Conservation (phyloP, 352 stramenopile species). For the Aphanomyces astaci region DNA sequence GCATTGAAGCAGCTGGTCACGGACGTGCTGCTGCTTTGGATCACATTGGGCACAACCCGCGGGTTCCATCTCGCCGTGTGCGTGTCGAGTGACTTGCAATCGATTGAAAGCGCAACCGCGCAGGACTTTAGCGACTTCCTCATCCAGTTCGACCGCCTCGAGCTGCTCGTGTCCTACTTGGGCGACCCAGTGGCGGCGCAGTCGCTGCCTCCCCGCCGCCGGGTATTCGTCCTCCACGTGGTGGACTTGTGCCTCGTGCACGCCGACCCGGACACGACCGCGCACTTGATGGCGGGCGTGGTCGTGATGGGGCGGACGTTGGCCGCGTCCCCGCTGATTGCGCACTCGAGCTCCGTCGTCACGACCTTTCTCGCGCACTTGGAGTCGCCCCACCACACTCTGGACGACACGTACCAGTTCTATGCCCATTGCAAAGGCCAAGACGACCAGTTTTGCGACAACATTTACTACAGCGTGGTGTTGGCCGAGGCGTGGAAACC, state of each 20-base stretch:
- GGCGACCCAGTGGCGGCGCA: not conserved
- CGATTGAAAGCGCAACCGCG: not conserved
- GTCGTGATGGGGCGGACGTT: not conserved
- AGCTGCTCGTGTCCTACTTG: not conserved
- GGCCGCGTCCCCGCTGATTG: not conserved
- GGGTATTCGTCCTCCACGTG: not conserved
- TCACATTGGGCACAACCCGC: not conserved
- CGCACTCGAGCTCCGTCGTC: slow-evolving; percentile 8
- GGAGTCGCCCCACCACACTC: not conserved
- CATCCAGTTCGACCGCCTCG: not conserved
- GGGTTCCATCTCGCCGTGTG: not conserved
- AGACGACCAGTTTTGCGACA: slow-evolving; percentile 8
- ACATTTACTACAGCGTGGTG: not conserved
- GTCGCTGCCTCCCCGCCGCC: not conserved
- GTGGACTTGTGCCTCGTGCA: not conserved
- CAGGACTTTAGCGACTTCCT: slow-evolving; percentile 6
- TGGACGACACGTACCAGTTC: not conserved
- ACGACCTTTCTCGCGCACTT: not conserved
- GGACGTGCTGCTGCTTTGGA: not conserved
- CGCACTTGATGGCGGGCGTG: not conserved
- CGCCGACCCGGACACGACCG: not conserved
- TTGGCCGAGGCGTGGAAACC: not conserved
- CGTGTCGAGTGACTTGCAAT: not conserved
- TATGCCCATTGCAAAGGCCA: not conserved
- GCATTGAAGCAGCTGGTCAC: not conserved